phyloP scores from a whole-genome alignment of 306 rosid species.

The Lathyrus tuberosus region DNA sequence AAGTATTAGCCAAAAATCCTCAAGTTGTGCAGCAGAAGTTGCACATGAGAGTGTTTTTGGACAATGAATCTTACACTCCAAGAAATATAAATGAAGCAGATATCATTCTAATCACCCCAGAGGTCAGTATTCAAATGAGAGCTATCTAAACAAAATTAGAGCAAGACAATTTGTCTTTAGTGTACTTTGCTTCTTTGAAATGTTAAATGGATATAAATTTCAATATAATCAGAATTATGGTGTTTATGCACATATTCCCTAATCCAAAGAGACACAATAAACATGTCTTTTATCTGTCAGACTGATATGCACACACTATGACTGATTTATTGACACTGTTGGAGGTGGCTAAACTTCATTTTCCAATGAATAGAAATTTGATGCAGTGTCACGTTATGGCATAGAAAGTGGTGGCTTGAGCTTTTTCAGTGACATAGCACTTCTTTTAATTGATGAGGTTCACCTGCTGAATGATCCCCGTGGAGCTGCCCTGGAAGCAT shows the following conservation, averaged over 20 bases:
- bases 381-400: constrained; percentile 88
- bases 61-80: constrained; percentile 73
- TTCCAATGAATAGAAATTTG: constrained; percentile 73
- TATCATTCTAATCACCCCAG: constrained; percentile 93
- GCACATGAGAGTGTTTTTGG: constrained; percentile 95
- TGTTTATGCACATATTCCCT: constrained; percentile 23
- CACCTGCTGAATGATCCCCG: constrained; percentile 97
- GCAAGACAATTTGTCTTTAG: neutral
- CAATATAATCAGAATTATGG: constrained; percentile 27
- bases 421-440: constrained; percentile 90
- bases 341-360: constrained; percentile 40
- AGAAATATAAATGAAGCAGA: constrained; percentile 84
- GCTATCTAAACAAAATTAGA: constrained; percentile 23
- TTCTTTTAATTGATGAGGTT: constrained; percentile 92
- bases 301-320: constrained; percentile 23
- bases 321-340: constrained; percentile 33
- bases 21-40: constrained; percentile 93
- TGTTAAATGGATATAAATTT: constrained; percentile 25
- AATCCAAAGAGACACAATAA: constrained; percentile 14
- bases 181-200: constrained; percentile 14
- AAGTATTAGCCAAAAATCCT: constrained; percentile 94
- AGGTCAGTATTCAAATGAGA: constrained; percentile 58
- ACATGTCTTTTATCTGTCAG: constrained; percentile 8
- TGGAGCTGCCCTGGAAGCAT: constrained; percentile 94
- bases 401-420: constrained; percentile 82